Percentiles rank a stretch among this genome's conserved stretches.
Evolutionary conservation across 371 early-diverging fungal species (phyloP).

Genomic region (Lichtheimia corymbifera): DNA sequence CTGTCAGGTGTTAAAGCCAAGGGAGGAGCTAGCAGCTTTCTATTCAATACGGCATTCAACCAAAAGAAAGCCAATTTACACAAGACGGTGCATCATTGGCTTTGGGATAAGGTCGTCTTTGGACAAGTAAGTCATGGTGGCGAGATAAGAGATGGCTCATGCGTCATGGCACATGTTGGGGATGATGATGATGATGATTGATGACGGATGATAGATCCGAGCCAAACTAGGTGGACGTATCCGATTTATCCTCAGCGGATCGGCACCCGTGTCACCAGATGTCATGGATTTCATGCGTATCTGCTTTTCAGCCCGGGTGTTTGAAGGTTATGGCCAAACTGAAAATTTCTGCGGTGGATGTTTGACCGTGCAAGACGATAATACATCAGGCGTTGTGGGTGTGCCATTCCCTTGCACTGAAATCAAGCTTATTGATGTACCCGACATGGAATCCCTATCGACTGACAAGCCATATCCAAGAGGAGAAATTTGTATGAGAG

Average conservation of each 20-base stretch:
- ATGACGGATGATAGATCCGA: conserved; percentile 56
- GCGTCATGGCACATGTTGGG: not conserved
- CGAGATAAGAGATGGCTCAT: too few relatives aligned
- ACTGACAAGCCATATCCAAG: conserved; percentile 85
- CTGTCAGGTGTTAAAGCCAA: conserved; percentile 76
- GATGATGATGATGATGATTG: not conserved
- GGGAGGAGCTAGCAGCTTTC: conserved; percentile 69
- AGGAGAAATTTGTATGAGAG: conserved; percentile 93
- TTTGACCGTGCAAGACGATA: conserved; percentile 58
- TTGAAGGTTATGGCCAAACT: conserved; percentile 96
- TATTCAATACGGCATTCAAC: conserved; percentile 81
- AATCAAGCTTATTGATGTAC: conserved; percentile 89
- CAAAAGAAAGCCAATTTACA: conserved; percentile 75
- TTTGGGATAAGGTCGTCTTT: conserved; percentile 88
- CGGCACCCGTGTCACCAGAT: conserved; percentile 88
- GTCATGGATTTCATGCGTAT: conserved; percentile 89
- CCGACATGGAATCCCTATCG: conserved; percentile 85
- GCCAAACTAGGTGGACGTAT: conserved; percentile 91
- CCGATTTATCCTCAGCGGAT: conserved; percentile 73
- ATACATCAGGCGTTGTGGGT: conserved; percentile 83
- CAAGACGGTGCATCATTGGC: conserved; percentile 58
- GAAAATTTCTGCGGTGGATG: conserved; percentile 81
- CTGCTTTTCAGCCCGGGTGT: conserved; percentile 79
- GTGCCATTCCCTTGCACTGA: conserved; percentile 74
- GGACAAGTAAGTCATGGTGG: conserved; percentile 41